Conservation (phyloP, 2,329 filamentous ascomycete genomes). For the Clonostachys sp. region DNA sequence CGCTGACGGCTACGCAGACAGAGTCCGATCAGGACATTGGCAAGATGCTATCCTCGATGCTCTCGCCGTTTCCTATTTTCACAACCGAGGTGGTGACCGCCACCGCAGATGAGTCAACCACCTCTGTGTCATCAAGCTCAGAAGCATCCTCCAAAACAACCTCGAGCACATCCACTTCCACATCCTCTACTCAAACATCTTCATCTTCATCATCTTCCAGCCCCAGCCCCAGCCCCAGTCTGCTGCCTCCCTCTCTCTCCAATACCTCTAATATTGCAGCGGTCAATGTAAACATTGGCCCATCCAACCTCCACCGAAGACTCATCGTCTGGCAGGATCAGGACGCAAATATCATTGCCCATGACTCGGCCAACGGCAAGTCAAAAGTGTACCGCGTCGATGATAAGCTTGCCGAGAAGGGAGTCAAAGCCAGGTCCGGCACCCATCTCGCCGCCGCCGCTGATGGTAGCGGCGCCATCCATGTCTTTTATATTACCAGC, state of each 20-base stretch:
- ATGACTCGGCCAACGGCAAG: neutral
- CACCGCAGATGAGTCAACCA: neutral
- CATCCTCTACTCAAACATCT: neutral
- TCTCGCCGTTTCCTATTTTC: neutral
- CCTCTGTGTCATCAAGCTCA: neutral
- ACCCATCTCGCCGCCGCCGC: constrained; percentile 10
- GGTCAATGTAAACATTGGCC: constrained; percentile 2
- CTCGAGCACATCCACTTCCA: neutral
- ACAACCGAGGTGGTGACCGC: neutral
- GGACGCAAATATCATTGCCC: constrained; percentile 9
- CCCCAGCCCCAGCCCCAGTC: neutral
- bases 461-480: constrained; percentile 7
- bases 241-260: neutral
- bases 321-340: constrained; percentile 14
- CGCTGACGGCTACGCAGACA: neutral
- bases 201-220: neutral
- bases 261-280: constrained; percentile 5
- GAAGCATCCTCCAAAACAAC: neutral
- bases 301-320: constrained; percentile 2
- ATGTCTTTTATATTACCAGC: constrained; percentile 13
- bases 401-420: constrained; percentile 3
- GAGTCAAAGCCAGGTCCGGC: constrained; percentile 4
- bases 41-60: neutral
- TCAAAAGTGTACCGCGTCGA: constrained; percentile 4
- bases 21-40: neutral